A percentile compares a stretch with the other conserved stretches of the same genome.
Conservation (phyloP, 2,329 filamentous ascomycete genomes). For the Tolypocladium tundrense region DNA sequence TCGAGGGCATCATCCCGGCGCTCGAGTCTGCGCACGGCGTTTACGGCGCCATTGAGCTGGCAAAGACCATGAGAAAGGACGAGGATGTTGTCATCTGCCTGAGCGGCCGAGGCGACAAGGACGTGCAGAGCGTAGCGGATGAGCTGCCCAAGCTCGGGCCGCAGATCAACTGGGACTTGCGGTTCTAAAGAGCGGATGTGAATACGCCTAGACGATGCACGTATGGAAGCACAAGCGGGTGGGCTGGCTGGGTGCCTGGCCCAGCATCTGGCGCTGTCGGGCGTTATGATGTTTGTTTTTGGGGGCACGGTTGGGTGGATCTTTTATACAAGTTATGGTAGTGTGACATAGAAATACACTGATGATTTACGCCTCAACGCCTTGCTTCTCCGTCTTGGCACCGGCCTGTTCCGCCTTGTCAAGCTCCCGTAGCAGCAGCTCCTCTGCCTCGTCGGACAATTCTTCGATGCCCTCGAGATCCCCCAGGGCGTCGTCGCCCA, state of each 20-base stretch:
- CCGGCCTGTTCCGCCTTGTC: slow-evolving; percentile 17
- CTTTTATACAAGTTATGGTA: background rate
- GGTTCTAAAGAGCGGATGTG: slow-evolving; percentile 35
- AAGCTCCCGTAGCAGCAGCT: slow-evolving; percentile 17
- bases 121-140: slow-evolving; percentile 95
- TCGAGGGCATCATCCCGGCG: slow-evolving; percentile 94
- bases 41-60: slow-evolving; percentile 78
- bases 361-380: background rate
- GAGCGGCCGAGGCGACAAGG: slow-evolving; percentile 91
- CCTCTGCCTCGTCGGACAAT: slow-evolving; percentile 27
- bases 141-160: slow-evolving; percentile 83
- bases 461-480: slow-evolving; percentile 28
- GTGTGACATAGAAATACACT: background rate
- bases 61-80: slow-evolving; percentile 82
- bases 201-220: background rate
- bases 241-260: background rate
- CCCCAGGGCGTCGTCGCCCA: slow-evolving; percentile 29
- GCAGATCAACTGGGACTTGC: slow-evolving; percentile 66
- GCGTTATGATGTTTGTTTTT: background rate
- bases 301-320: background rate
- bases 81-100: slow-evolving; percentile 91
- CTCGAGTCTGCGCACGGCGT: slow-evolving; percentile 90
- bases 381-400: slow-evolving; percentile 4
- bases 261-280: background rate
- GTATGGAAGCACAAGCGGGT: background rate